Percentiles rank a stretch among this genome's conserved stretches.
Evolutionary conservation across 495 filamentous ascomycete genomes (phyloP).

Genomic region (Penicillium pulvis): DNA sequence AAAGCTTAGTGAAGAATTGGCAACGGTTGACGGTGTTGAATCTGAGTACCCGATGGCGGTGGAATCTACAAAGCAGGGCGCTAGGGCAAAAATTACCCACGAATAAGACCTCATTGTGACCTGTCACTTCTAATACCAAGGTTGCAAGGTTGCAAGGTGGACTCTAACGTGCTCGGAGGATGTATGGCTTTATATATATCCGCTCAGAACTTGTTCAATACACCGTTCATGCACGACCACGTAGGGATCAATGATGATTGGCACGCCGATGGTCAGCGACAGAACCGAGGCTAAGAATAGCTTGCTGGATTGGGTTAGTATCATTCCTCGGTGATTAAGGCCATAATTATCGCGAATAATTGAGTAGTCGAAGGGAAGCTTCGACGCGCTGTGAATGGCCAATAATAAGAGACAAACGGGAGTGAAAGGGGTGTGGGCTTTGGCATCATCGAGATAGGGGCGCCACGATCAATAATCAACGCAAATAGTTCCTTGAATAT

Average conservation of each 20-base stretch:
- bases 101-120: background rate
- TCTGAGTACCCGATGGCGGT: background rate
- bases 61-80: background rate
- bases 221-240: background rate
- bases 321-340: too few species aligned
- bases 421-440: too few species aligned
- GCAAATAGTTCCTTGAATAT: too few species aligned
- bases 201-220: background rate
- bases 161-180: background rate
- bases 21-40: constrained; percentile 5
- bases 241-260: background rate
- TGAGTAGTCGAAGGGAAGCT: too few species aligned
- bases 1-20: background rate
- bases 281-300: too few species aligned
- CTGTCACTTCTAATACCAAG: background rate
- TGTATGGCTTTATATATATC: background rate
- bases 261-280: background rate
- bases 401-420: too few species aligned
- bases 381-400: too few species aligned
- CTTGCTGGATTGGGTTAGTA: background rate
- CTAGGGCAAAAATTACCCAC: background rate
- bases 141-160: too few species aligned
- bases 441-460: too few species aligned
- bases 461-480: too few species aligned
- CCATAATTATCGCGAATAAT: too few species aligned